Base-by-base conservation (phyloP, 2,329 filamentous ascomycete genomes). In the Penicillium vulpinum region DNA sequence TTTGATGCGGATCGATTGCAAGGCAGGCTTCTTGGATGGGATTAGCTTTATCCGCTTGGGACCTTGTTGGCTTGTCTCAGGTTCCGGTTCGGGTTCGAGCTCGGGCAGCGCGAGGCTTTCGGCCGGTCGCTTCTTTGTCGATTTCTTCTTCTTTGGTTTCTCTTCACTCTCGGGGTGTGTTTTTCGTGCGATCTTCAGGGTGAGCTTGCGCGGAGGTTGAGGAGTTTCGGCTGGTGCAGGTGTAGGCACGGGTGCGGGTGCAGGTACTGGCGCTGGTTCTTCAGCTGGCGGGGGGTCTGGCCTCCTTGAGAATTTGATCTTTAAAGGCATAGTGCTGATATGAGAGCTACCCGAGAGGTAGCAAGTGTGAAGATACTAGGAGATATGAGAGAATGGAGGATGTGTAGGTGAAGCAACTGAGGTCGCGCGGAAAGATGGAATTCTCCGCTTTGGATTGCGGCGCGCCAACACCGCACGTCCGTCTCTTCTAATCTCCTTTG, bases 1-100 rank as follows among this genome's bases (percentile, higher is more conserved):
- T 67, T 86, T 88, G 56, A 90, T 77, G 52, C 84, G 83, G 54
- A 87, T 78, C 31, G 72, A 79, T 58, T 76, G 75, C 15, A 75
- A 62, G 4, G 69, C 70, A 0, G 73, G 72, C 46, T 75, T 72
- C 54, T 75, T 77, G 18, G 73, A 69, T 22, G 70, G 61, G 52
- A 71, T 76, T 31, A 77, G 57, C 53, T 77, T 77, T 41, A 77
- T 64, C 26, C 75, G 70, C 58, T 77, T 77, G 15, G 36, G 71
- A 61, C 41, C 73, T 69, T 51, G 67, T n/a, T 38, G 66, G 35
- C 56, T 57, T 3, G 63, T 50, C 10, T 65, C 62, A 7, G 70
- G 62, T 29, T 71, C 69, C 4, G 67, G 62, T 16, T 71, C 68
- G 3, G 67, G 64, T 22, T 61, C 69, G 6, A 66, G 62, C 21